phyloP scores from a whole-genome alignment of 768 basidiomycete genomes.

The Panellus pusillus region DNA sequence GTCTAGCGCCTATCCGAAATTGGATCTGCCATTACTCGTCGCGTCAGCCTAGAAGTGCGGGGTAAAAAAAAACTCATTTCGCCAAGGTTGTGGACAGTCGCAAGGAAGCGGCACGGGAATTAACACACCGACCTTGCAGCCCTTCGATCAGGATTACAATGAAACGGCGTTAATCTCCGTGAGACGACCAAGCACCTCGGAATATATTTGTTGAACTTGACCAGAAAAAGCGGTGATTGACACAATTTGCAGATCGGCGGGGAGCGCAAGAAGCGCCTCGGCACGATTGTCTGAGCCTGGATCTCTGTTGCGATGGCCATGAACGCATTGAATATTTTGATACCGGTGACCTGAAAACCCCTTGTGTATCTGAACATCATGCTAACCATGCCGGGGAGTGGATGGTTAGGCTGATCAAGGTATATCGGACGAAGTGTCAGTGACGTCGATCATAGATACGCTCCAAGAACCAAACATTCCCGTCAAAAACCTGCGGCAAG shows the following conservation, averaged over 20 bases:
- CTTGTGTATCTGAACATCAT: neutral
- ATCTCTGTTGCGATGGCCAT: neutral
- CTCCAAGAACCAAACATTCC: too few relatives aligned
- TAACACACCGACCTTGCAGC: neutral
- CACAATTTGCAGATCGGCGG: too few relatives aligned
- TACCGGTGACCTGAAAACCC: neutral
- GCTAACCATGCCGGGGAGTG: slow-evolving; percentile 1
- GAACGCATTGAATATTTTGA: neutral
- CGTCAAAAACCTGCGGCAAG: too few relatives aligned
- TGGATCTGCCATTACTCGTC: neutral
- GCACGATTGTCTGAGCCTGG: too few relatives aligned
- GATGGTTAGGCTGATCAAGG: too few relatives aligned
- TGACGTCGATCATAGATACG: too few relatives aligned
- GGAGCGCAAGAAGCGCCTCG: too few relatives aligned
- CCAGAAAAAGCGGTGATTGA: too few relatives aligned
- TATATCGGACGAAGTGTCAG: neutral
- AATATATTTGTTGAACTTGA: too few relatives aligned
- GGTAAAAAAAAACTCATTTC: neutral
- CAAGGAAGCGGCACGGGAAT: slow-evolving; percentile 1
- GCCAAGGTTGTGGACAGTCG: neutral
- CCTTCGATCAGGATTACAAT: neutral
- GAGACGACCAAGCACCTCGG: too few relatives aligned
- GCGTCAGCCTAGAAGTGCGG: neutral
- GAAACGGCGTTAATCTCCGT: too few relatives aligned
- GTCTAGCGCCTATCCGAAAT: slow-evolving; percentile 6